Evolutionary conservation across 805 yeast genomes (phyloP), one percentile per base, ranked within the genome.

Genomic region (Myxozyma neglecta): DNA sequence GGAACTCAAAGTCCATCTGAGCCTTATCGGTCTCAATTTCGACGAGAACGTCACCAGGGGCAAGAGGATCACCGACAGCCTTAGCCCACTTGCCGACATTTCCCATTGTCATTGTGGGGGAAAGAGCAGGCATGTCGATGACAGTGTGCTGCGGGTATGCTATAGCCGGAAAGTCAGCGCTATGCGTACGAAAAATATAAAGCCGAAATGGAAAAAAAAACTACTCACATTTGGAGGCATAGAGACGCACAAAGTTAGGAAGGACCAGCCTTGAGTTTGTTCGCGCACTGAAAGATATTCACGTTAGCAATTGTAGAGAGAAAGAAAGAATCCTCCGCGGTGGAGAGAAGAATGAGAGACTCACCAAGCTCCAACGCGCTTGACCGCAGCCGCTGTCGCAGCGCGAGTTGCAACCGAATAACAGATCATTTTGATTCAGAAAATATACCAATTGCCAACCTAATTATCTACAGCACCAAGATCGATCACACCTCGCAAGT

Each of bases 21-120:
- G 98, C 97, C 81, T 92, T 92, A 77, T 92, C 99, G 69, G 99
- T 93, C 80, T 93, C 99, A 68, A 93, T 88, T 79, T 93, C 98
- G 63, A 97, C 97, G 69, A 93, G 84, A 51, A 94, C 86, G 74
- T 92, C 97, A 77, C 99, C 99, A 20, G 97, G 94, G 36, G 82
- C 72, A 68, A 94, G 84, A 75, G 84, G 78, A 75, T 94, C 99
- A 72, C 99, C 99, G 43, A 86, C 89, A 49, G 83, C 77, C 80
- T 92, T 94, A 74, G 85, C 83, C 99, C 99, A 94, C 62, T 84
- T 80, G 44, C 93, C 93, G 68, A 94, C 80, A 76, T 85, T 87
- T 74, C 99, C 99, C 74, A 89, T 93, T 64, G 97, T 89, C 99
- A 94, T 94, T 57, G 99, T 94, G 68, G 99, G 99, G n/a, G 98